A percentile compares a stretch with the other conserved stretches of the same genome.
Evolutionary conservation across 129 eudicot genomes (phyloP).

Genomic region (Saussurea involucrata): DNA sequence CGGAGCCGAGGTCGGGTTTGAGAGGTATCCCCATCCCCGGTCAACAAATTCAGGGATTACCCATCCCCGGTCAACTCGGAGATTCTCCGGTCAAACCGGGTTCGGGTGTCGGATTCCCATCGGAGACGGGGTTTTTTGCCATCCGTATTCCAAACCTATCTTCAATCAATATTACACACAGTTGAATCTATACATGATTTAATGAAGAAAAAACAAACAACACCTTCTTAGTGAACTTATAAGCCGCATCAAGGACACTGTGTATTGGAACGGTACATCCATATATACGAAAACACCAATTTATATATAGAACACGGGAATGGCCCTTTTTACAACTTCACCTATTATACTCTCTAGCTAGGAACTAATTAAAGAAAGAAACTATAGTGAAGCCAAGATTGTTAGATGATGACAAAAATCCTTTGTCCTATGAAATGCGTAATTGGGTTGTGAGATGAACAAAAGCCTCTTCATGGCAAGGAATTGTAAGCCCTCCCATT

Average conservation of each 20-base stretch:
- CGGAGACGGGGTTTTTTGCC: too few species aligned
- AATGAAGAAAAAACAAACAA: neutral
- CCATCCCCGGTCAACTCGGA: too few species aligned
- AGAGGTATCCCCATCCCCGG: too few species aligned
- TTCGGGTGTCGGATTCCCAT: too few species aligned
- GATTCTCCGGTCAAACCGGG: too few species aligned
- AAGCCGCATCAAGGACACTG: neutral
- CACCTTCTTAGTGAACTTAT: neutral
- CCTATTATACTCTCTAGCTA: neutral
- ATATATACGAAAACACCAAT: neutral
- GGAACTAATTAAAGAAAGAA: neutral
- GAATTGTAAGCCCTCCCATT: constrained; percentile 53
- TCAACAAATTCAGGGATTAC: too few species aligned
- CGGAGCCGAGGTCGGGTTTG: too few species aligned
- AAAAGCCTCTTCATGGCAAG: constrained; percentile 39
- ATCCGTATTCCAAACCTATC: too few species aligned
- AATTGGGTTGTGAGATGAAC: constrained; percentile 25
- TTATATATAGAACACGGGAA: neutral
- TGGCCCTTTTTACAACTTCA: neutral
- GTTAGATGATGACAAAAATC: neutral
- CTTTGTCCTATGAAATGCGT: neutral
- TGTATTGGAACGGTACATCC: neutral
- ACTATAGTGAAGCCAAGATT: neutral
- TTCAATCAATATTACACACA: neutral
- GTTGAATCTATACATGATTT: too few species aligned